These are phyloP conservation scores for Pyrenophora teres DNA, from an alignment of 2,329 filamentous ascomycete genomes.

Conservation along the genomic window DNA sequence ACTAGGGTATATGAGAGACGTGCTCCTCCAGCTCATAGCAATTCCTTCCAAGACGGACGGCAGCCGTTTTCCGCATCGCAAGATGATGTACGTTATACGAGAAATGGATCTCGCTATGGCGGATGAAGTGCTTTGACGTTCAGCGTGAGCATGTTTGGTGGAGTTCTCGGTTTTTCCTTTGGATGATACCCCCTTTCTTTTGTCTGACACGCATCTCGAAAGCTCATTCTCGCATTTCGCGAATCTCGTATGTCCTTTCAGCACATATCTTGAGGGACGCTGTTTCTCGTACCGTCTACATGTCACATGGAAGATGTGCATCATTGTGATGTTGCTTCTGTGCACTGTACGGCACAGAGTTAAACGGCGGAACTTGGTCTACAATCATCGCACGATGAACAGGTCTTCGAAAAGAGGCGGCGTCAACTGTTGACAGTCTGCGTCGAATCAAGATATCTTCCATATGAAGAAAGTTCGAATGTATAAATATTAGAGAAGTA, in stretches of 20 bases:
- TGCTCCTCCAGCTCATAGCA: slow-evolving; percentile 15
- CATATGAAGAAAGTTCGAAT: neutral
- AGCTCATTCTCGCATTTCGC: neutral
- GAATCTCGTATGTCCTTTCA: too few relatives aligned
- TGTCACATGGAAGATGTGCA: neutral
- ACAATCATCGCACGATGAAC: neutral
- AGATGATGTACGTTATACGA: slow-evolving; percentile 13
- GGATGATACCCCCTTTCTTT: slow-evolving; percentile 35
- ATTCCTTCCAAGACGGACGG: slow-evolving; percentile 15
- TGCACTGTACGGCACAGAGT: slow-evolving; percentile 2
- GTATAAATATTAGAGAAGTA: neutral
- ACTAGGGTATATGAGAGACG: slow-evolving; percentile 19
- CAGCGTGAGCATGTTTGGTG: slow-evolving; percentile 10
- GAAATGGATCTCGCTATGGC: slow-evolving; percentile 20
- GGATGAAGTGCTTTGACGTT: slow-evolving; percentile 17
- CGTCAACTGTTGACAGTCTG: neutral
- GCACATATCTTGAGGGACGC: too few relatives aligned
- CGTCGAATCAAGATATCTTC: neutral
- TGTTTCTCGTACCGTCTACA: neutral
- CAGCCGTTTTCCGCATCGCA: slow-evolving; percentile 13
- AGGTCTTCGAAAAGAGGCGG: neutral
- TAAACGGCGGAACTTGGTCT: neutral
- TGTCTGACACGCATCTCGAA: slow-evolving; percentile 14
- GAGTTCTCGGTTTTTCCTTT: slow-evolving; percentile 23
- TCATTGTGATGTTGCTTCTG: neutral